Conservation (phyloP, 805 yeast species). For the Saccharomycopsis babjevae region DNA sequence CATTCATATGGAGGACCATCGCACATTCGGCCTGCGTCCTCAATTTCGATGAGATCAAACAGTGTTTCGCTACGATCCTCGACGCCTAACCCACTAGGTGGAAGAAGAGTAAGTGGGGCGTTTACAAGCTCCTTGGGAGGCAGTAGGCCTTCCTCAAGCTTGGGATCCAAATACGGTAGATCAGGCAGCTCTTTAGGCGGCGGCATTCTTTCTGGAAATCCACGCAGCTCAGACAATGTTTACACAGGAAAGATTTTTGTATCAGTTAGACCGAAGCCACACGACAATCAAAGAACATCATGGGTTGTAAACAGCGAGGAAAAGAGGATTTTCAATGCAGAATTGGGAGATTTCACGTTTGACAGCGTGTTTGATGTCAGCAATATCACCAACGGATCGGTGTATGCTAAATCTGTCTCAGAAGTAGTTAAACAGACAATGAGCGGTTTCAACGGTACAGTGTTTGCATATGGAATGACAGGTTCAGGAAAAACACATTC, state of each 20-base stretch:
- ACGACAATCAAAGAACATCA: conserved; percentile 18
- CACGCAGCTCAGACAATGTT: conserved; percentile 19
- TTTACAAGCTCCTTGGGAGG: neutral
- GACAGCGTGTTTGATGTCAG: conserved; percentile 68
- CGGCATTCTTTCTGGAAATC: neutral
- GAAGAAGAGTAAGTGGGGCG: conserved; percentile 1
- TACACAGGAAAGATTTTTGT: conserved; percentile 70
- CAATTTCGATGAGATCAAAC: conserved; percentile 14
- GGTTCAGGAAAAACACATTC: conserved; percentile 88
- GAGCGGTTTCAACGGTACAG: conserved; percentile 78
- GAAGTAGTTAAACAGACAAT: conserved; percentile 44
- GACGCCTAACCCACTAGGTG: conserved; percentile 4
- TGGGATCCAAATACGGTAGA: conserved; percentile 6
- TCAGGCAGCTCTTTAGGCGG: conserved; percentile 17
- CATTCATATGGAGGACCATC: neutral
- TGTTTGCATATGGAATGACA: conserved; percentile 92
- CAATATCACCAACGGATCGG: conserved; percentile 39
- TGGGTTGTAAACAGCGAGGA: conserved; percentile 28
- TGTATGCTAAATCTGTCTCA: conserved; percentile 48
- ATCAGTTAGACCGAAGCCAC: conserved; percentile 69
- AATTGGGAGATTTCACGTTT: conserved; percentile 43
- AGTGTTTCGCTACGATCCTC: conserved; percentile 9
- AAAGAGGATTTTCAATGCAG: conserved; percentile 24
- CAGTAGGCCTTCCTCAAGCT: conserved; percentile 20
- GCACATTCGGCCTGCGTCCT: conserved; percentile 10